phyloP scores from a whole-genome alignment of 2,329 filamentous ascomycete species.

The Monosporascus sp. region DNA sequence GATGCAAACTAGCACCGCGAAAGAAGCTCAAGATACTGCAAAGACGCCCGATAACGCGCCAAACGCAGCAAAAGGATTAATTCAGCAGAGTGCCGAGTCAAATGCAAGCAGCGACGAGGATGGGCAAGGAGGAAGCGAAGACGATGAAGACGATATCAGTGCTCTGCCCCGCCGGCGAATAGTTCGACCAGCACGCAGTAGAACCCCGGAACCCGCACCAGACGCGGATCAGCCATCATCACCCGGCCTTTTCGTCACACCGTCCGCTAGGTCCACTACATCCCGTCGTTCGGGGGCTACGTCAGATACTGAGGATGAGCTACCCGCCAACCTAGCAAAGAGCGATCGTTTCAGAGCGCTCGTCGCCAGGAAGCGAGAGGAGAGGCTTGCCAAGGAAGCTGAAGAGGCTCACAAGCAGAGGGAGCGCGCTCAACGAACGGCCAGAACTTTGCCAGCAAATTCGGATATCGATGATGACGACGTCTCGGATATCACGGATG shows the following conservation, averaged over 20 bases:
- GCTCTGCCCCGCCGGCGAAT: slow-evolving; percentile 18
- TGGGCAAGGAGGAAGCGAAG: slow-evolving; percentile 13
- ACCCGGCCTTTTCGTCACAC: slow-evolving; percentile 54
- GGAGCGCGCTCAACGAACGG: slow-evolving; percentile 36
- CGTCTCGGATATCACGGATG: slow-evolving; percentile 54
- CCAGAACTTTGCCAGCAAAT: slow-evolving; percentile 33
- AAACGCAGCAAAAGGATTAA: slow-evolving; percentile 1
- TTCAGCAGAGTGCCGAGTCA: slow-evolving; percentile 1
- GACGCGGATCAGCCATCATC: slow-evolving; percentile 32
- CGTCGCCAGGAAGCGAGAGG: slow-evolving; percentile 66
- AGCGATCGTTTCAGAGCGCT: slow-evolving; percentile 65
- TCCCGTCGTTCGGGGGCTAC: slow-evolving; percentile 17
- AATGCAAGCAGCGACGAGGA: slow-evolving; percentile 7
- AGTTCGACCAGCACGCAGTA: slow-evolving; percentile 15
- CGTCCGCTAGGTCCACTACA: slow-evolving; percentile 29
- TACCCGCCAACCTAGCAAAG: slow-evolving; percentile 37
- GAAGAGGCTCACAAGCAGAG: slow-evolving; percentile 45
- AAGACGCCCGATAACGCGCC: slow-evolving; percentile 2
- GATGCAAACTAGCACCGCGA: slow-evolving; percentile 23
- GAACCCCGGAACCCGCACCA: slow-evolving; percentile 22
- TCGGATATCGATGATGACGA: slow-evolving; percentile 49
- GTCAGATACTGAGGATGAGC: slow-evolving; percentile 39
- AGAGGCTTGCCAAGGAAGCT: slow-evolving; percentile 63
- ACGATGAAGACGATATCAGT: slow-evolving; percentile 19
- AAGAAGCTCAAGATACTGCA: slow-evolving; percentile 1